Base-by-base conservation (phyloP, 176 grass and related monocot species). In the Oryza rufipogon region DNA sequence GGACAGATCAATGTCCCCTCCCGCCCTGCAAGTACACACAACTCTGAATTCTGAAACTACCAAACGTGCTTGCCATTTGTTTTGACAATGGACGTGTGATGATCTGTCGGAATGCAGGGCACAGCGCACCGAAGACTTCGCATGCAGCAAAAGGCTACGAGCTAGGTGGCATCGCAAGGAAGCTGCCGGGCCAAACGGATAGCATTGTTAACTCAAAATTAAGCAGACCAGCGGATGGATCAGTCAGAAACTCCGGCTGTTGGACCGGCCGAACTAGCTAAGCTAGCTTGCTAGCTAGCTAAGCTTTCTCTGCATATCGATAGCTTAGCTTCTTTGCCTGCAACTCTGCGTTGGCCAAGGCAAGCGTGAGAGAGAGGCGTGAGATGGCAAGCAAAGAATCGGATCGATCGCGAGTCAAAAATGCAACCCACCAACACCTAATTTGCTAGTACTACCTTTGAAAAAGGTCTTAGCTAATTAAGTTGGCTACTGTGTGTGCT, bases 21-120 rank as follows among this genome's bases (percentile, higher is more conserved):
- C 2, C 51, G 13, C 15, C 80, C 54, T 17, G 80, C 42, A 34
- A 54, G 68, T 20, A 63, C n/a, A 63, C n/a, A 42, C 49, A 69
- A 25, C 30, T 44, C 42, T 44, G 42, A 11, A 41, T 41, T 51
- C 28, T 42, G 10, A 49, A 79, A 44, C 4, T 45, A 20, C 15
- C 36, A 13, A 60, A 76, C 48, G 66, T 34, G 15, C 36, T 9
- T 2, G 28, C 16, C 34, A 38, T 48, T 63, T 36, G 13, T 36
- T 46, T 84, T 68, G 76, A 80, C 61, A 33, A 63, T 63, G 20
- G 6, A 61, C 56, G 7, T 60, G 4, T 6, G 17, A 46, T 47
- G 60, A 84, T 79, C 70, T 84, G 81, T 84, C 81, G 87, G 87
- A 80, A 75, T 38, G 76, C 28, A 64, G 81, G 87, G 76, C 69